Percentiles rank a stretch among this genome's conserved stretches.
Conservation (phyloP, 2,329 filamentous ascomycete genomes). For the Madurella fahalii region DNA sequence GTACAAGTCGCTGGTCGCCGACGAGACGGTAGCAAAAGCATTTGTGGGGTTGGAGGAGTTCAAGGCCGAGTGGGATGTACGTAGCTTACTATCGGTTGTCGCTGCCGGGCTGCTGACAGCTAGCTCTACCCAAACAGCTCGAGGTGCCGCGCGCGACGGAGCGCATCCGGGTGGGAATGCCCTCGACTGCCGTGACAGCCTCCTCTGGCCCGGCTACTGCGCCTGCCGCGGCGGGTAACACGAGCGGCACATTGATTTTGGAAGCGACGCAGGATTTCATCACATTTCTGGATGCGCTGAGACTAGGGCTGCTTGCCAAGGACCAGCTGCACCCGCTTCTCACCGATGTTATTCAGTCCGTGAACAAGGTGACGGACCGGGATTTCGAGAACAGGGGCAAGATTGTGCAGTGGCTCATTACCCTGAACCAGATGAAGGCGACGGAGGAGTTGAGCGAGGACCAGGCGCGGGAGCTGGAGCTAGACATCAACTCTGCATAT, state of each 20-base stretch:
- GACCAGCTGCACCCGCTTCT: constrained; percentile 94
- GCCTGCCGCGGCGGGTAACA: constrained; percentile 41
- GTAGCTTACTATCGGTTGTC: constrained; percentile 33
- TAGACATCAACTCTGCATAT: constrained; percentile 93
- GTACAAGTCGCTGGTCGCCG: constrained; percentile 89
- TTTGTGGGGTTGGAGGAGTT: constrained; percentile 89
- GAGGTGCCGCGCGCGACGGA: constrained; percentile 94
- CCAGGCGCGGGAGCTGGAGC: constrained; percentile 80
- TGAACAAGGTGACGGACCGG: constrained; percentile 92
- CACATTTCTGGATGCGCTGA: constrained; percentile 91
- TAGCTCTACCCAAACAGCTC: constrained; percentile 52
- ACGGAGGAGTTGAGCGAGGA: constrained; percentile 85
- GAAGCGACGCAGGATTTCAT: constrained; percentile 98
- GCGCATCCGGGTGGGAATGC: constrained; percentile 85
- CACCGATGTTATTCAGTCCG: constrained; percentile 92
- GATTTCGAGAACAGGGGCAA: constrained; percentile 95
- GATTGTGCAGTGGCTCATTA: constrained; percentile 98
- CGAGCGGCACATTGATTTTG: constrained; percentile 66
- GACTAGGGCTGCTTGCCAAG: constrained; percentile 87
- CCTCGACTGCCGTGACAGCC: constrained; percentile 69
- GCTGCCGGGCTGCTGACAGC: constrained; percentile 3
- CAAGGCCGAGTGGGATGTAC: constrained; percentile 85
- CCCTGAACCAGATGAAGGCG: constrained; percentile 95
- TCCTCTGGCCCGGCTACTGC: constrained; percentile 43
- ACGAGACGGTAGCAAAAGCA: constrained; percentile 83